Percentiles rank a stretch among this genome's conserved stretches.
phyloP scores from a whole-genome alignment of 306 rosid species.

The Cicer chorassanicum region DNA sequence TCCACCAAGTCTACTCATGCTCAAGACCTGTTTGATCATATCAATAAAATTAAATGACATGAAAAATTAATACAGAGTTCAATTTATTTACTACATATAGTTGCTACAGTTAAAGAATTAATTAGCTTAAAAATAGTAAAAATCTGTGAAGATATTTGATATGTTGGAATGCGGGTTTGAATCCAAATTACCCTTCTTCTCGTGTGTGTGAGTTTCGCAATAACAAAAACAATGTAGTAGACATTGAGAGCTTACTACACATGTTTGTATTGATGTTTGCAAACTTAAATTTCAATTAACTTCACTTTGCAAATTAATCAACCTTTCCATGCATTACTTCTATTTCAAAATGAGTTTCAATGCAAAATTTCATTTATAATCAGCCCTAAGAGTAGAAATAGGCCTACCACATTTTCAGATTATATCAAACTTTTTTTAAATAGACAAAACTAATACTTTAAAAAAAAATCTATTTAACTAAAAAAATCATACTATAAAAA shows the following conservation, averaged over 20 bases:
- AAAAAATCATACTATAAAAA: too few species aligned
- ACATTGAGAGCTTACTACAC: background rate
- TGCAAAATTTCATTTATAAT: background rate
- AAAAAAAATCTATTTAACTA: too few species aligned
- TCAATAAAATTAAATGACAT: conserved; percentile 33
- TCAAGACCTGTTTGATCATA: conserved; percentile 68
- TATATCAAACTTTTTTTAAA: too few species aligned
- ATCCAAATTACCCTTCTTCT: too few species aligned
- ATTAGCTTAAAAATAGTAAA: conserved; percentile 12
- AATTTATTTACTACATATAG: conserved; percentile 2
- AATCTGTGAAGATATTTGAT: too few species aligned
- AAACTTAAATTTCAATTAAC: background rate
- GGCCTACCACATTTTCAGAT: too few species aligned
- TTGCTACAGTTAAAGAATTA: background rate
- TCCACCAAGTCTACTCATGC: conserved; percentile 98
- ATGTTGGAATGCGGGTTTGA: too few species aligned
- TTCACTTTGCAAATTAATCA: background rate
- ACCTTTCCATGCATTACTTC: background rate
- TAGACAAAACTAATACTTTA: too few species aligned
- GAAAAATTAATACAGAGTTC: background rate
- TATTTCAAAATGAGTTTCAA: background rate
- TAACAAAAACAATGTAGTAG: too few species aligned
- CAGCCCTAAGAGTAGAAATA: background rate
- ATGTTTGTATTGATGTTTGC: background rate
- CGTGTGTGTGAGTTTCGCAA: too few species aligned